Evolutionary conservation across 2,329 filamentous ascomycete species (phyloP).

Genomic region (Metarhizium guizhouense): DNA sequence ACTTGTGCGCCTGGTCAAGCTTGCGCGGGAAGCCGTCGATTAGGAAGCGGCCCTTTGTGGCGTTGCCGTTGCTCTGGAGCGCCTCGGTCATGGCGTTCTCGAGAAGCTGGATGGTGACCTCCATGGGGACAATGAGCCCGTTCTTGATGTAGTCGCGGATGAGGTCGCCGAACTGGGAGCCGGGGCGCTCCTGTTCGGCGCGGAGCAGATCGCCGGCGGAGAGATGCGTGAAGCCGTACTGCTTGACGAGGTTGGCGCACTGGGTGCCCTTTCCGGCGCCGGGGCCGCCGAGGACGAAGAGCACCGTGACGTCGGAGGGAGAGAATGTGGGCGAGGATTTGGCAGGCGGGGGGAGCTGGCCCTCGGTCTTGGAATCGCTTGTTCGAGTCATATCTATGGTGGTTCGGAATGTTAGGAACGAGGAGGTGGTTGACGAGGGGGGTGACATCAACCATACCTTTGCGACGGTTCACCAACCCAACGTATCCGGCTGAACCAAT

Average conservation of each 20-base stretch:
- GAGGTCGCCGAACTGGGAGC: constrained; percentile 82
- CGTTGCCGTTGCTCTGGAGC: constrained; percentile 39
- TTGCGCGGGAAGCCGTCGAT: constrained; percentile 86
- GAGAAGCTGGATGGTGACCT: constrained; percentile 86
- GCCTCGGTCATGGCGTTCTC: constrained; percentile 83
- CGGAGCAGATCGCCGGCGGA: constrained; percentile 89
- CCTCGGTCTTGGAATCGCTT: constrained; percentile 28
- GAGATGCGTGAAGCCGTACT: constrained; percentile 88
- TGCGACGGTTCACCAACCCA: constrained; percentile 38
- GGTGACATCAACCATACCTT: constrained; percentile 27
- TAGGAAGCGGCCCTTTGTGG: constrained; percentile 60
- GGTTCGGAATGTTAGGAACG: constrained; percentile 1
- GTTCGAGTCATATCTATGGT: constrained; percentile 30
- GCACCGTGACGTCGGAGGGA: constrained; percentile 69
- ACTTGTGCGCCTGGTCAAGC: constrained; percentile 92
- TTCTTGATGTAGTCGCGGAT: constrained; percentile 92
- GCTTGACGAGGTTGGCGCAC: constrained; percentile 75
- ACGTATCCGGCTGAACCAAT: constrained; percentile 40
- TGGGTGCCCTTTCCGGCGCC: constrained; percentile 96
- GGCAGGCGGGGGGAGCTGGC: constrained; percentile 36
- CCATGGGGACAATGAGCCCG: constrained; percentile 96
- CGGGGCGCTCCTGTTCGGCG: constrained; percentile 81
- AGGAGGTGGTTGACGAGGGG: not conserved
- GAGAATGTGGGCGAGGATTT: constrained; percentile 63
- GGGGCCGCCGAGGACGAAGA: constrained; percentile 94